These are phyloP conservation scores for Fremontodendron californicum DNA, from an alignment of 345 rosid species.

Conservation along the genomic window DNA sequence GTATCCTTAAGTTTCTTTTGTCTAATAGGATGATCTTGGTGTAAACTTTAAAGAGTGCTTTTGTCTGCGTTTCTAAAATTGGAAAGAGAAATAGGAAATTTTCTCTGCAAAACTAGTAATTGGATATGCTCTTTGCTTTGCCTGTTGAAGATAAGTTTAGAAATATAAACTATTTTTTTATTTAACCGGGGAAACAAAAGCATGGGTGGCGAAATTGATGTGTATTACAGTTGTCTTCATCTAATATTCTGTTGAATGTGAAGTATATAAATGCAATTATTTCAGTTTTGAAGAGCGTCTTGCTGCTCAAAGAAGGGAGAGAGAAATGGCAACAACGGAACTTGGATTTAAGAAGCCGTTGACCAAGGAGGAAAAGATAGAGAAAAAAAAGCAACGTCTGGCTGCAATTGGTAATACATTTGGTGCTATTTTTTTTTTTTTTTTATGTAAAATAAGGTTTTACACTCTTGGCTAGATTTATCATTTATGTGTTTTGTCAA, in stretches of 20 bases:
- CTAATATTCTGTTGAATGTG: neutral
- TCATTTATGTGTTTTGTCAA: neutral
- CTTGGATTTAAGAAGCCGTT: slow-evolving; percentile 91
- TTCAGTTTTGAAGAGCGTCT: slow-evolving; percentile 95
- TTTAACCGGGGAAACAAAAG: neutral
- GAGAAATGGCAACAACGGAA: slow-evolving; percentile 65
- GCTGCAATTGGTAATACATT: slow-evolving; percentile 81
- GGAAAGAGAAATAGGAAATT: neutral
- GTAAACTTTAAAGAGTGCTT: neutral
- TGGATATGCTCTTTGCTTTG: neutral
- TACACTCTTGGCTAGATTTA: neutral
- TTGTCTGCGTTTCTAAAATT: neutral
- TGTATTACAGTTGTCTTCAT: neutral
- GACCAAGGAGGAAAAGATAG: slow-evolving; percentile 80
- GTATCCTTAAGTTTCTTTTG: neutral
- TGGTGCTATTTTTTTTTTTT: neutral
- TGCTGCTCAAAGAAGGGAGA: slow-evolving; percentile 83
- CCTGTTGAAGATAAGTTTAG: neutral
- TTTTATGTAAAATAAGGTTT: slow-evolving; percentile 5
- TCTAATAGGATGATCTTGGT: neutral
- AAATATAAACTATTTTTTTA: neutral
- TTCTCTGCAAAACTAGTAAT: neutral
- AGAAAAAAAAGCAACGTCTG: slow-evolving; percentile 92
- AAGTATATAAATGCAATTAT: slow-evolving; percentile 13
- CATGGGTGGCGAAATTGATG: neutral